phyloP scores from a whole-genome alignment of 2,329 filamentous ascomycete species.

The Arthrinium puccinioides region DNA sequence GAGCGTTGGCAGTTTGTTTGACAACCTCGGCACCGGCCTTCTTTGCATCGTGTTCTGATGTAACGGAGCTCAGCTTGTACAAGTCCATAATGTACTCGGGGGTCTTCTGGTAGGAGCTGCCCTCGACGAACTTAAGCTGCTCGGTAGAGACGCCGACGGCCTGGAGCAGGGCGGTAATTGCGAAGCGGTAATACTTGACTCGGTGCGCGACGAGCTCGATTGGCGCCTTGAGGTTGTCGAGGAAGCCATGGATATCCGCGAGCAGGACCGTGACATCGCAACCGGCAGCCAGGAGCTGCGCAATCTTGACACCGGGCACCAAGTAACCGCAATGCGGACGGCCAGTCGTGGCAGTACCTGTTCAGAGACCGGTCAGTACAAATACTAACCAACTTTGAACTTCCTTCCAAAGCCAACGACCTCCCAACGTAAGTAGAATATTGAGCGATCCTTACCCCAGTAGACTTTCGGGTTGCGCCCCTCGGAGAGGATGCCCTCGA shows the following conservation, averaged over 20 bases:
- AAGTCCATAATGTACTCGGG: conserved; percentile 81
- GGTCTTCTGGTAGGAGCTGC: conserved; percentile 72
- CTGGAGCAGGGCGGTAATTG: conserved; percentile 68
- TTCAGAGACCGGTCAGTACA: conserved; percentile 5
- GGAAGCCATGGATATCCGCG: conserved; percentile 68
- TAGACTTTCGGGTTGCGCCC: conserved; percentile 72
- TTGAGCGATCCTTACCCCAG: conserved; percentile 69
- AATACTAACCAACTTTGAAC: too few relatives aligned
- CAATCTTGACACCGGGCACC: conserved; percentile 81
- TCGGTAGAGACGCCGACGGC: conserved; percentile 73
- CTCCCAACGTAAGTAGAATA: too few relatives aligned
- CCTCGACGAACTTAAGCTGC: conserved; percentile 75
- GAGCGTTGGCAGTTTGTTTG: conserved; percentile 77
- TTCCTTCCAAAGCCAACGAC: too few relatives aligned
- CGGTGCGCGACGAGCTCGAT: conserved; percentile 79
- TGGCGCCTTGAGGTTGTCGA: conserved; percentile 79
- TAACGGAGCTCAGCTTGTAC: conserved; percentile 70
- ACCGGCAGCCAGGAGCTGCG: conserved; percentile 76
- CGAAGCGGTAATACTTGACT: conserved; percentile 73
- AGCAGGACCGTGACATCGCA: conserved; percentile 77
- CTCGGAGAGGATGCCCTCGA: conserved; percentile 63
- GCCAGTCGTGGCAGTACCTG: conserved; percentile 76
- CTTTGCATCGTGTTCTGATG: conserved; percentile 56
- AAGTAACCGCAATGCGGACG: conserved; percentile 86
- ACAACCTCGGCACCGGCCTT: conserved; percentile 91